phyloP scores from a whole-genome alignment of 78 protist species.

The Dictyostelium firmibasis region DNA sequence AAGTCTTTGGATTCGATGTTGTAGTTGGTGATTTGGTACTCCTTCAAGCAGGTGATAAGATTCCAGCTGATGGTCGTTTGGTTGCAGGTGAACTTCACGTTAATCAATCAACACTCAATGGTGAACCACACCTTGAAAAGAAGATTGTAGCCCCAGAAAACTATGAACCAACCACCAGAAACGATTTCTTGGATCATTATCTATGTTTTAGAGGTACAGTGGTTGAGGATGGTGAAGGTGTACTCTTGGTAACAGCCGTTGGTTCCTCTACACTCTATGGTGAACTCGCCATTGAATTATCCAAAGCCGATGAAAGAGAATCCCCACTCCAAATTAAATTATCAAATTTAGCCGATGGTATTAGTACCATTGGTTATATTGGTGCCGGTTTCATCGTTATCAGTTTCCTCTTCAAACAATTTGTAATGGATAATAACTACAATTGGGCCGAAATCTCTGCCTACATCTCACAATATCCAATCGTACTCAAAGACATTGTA shows the following conservation, averaged over 20 bases:
- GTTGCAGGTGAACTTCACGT: constrained; percentile 80
- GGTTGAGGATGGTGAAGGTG: constrained; percentile 78
- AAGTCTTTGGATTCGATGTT: constrained; percentile 72
- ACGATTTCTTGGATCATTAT: constrained; percentile 65
- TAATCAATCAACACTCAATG: constrained; percentile 79
- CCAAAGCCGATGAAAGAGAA: constrained; percentile 80
- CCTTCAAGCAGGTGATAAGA: constrained; percentile 82
- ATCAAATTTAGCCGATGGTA: constrained; percentile 70
- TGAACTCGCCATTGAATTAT: constrained; percentile 50
- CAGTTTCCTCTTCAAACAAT: constrained; percentile 83
- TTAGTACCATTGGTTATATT: constrained; percentile 79
- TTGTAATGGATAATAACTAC: constrained; percentile 79
- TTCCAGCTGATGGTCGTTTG: constrained; percentile 89
- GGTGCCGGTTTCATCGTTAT: constrained; percentile 83
- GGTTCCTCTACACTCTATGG: constrained; percentile 81
- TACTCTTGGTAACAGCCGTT: constrained; percentile 60
- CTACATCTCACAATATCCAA: constrained; percentile 60
- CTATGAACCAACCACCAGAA: constrained; percentile 20
- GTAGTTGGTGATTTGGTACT: constrained; percentile 89
- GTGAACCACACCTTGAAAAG: constrained; percentile 70
- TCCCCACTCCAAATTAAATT: constrained; percentile 85
- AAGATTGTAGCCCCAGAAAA: constrained; percentile 71
- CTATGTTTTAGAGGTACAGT: constrained; percentile 78
- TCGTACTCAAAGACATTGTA: constrained; percentile 81
- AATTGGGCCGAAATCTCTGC: constrained; percentile 9